Base-by-base conservation (phyloP, 345 rosid genomes). In the Corchorus olitorius region DNA sequence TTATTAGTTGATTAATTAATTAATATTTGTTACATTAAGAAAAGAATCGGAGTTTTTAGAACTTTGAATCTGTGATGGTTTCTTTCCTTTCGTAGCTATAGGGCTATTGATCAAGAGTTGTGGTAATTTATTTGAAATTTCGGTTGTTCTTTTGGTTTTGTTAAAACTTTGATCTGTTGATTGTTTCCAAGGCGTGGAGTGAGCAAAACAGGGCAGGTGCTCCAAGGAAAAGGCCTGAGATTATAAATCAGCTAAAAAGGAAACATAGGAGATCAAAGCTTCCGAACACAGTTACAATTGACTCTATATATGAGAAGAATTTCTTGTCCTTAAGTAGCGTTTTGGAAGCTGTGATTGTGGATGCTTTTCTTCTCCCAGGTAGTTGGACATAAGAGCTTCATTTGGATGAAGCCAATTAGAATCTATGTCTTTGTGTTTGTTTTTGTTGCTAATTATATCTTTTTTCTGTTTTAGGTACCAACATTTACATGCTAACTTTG, bases 401-500 rank as follows among this genome's bases (percentile, higher is more conserved):
- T 65, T 53, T 48, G 76, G 19, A 17, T 75, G 45, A 46, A 46
- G 13, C 16, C 8, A 76, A 80, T 72, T 48, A 8, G 8, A 68
- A 67, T 59, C 8, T 20, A 39, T 64, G 58, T 3, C 68, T 27
- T 77, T 54, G 61, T n/a, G 6, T 7, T 34, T 58, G 7, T 48
- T 52, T 74, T 8, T 3, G n/a, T 11, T 39, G 46, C 35, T 56
- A 35, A 55, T 43, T 53, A 17, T 54, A 1, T 37, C 60, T 16
- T 73, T 79, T 27, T 27, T 27, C 43, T 81, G 20, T 71, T 80
- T 81, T 52, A 96, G 99, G 94, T 79, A 96, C 98, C 22, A 89
- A 96, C 49, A 91, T 96, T 77, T 90, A 88, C 82, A 91, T 96
- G 95, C 94, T 96, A 72, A 89, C 91, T 55, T 85, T 96, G 73